Evolutionary conservation across 108 stramenopile species (phyloP), one percentile per base, ranked within the genome.

Genomic region (Discostella stelligeroides): DNA sequence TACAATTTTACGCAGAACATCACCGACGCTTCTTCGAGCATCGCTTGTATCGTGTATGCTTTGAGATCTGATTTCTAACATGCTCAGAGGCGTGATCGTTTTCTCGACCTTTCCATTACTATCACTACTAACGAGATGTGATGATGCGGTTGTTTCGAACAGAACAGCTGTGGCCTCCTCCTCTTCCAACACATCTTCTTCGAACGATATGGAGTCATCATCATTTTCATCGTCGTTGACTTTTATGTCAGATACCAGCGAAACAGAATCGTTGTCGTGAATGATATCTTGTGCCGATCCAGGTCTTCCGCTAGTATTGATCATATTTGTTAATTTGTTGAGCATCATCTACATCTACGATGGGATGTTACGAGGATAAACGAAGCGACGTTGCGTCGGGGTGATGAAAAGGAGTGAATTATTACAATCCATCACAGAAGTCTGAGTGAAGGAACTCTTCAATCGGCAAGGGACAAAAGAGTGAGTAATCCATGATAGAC

Each of bases 151-250:
- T 1, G 13, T 27, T 15, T n/a, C 55, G 2, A 8, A 28, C 55
- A 14, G 13, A 8, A 56, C 7, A 1, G 55, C n/a, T 3, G 37
- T 30, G 8, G 7, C 8, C 30, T 56, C 30, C 55, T 34, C 30
- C 55, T 56, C 55, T n/a, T 56, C 34, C 55, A 56, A 56, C 55
- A 56, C 28, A 17, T 56, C 55, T 56, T 56, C 55, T 38, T 56
- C 55, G 34, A 56, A 56, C 18, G 55, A 56, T 54, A 4, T 0
- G 51, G 24, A 29, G 7, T 34, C 30, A 29, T 55, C 54, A 55
- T 55, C 54, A 28, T 56, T 1, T 0, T 54, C 28, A 11, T 54
- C 27, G 27, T 29, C 7, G 10, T 54, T 27, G 27, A 27, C 53
- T 12, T 12, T 38, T 7, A 56, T 1, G 25, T 56, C 55, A 34